phyloP scores from a whole-genome alignment of 2,329 filamentous ascomycete species.

The Fusarium acutatum region DNA sequence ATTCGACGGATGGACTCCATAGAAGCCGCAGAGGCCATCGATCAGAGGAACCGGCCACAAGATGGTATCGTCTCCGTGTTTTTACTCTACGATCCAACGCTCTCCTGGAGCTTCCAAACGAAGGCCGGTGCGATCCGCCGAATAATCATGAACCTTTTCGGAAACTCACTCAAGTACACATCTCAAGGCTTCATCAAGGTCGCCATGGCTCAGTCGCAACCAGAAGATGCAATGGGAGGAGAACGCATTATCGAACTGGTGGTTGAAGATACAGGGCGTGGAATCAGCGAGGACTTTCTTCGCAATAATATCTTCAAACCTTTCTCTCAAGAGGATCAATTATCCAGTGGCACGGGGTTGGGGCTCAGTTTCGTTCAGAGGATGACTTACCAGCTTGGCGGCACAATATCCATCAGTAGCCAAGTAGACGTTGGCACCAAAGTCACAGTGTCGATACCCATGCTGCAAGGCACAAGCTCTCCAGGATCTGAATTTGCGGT shows the following conservation, averaged over 20 bases:
- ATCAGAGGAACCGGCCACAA: neutral
- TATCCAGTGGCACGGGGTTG: slow-evolving; percentile 68
- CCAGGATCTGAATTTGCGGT: neutral
- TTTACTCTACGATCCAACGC: neutral
- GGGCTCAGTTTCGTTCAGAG: slow-evolving; percentile 70
- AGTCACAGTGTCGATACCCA: slow-evolving; percentile 44
- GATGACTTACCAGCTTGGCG: slow-evolving; percentile 66
- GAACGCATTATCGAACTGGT: slow-evolving; percentile 47
- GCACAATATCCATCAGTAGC: slow-evolving; percentile 64
- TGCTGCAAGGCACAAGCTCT: slow-evolving; percentile 11
- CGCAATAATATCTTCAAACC: slow-evolving; percentile 68
- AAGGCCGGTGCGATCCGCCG: slow-evolving; percentile 60
- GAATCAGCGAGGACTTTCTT: slow-evolving; percentile 70
- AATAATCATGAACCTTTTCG: slow-evolving; percentile 70
- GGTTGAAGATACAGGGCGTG: slow-evolving; percentile 70
- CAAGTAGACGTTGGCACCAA: slow-evolving; percentile 48
- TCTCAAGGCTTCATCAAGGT: slow-evolving; percentile 43
- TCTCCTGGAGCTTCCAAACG: slow-evolving; percentile 60
- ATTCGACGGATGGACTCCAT: neutral
- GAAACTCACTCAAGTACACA: slow-evolving; percentile 71
- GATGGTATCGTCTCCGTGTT: neutral
- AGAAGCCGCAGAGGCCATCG: neutral
- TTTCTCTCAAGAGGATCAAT: slow-evolving; percentile 69
- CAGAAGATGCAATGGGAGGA: neutral
- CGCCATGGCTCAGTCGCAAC: slow-evolving; percentile 27